phyloP scores from a whole-genome alignment of 1,139 yeast species.

The Ashbya aceris region DNA sequence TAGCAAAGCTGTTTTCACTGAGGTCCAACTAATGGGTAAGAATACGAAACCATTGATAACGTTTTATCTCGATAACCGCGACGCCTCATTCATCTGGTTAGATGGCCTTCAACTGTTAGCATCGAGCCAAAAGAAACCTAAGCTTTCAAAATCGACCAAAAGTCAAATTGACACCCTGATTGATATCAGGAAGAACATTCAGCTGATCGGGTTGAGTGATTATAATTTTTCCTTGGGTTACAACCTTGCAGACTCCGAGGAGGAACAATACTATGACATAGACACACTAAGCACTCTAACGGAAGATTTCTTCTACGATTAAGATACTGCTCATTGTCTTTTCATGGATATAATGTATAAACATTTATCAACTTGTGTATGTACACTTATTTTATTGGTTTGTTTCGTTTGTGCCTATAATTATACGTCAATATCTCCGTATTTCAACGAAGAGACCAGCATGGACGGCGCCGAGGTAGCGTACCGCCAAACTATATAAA shows the following conservation, averaged over 20 bases:
- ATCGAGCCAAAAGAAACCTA: conserved; percentile 9
- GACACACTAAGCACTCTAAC: conserved; percentile 36
- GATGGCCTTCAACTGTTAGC: conserved; percentile 67
- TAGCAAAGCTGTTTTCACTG: conserved; percentile 48
- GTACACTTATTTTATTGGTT: neutral
- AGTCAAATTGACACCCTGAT: conserved; percentile 49
- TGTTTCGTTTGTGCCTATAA: neutral
- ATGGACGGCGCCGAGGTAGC: too few relatives aligned
- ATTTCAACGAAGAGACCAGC: too few relatives aligned
- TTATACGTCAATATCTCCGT: too few relatives aligned
- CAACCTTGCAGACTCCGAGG: conserved; percentile 25
- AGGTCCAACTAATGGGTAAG: conserved; percentile 41
- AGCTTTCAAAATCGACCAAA: conserved; percentile 49
- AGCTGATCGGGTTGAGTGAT: conserved; percentile 47
- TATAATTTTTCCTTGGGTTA: conserved; percentile 26
- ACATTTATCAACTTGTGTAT: neutral
- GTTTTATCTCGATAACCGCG: conserved; percentile 65
- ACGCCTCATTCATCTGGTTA: conserved; percentile 64
- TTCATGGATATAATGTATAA: too few relatives aligned
- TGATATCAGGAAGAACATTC: conserved; percentile 56
- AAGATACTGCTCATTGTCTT: conserved; percentile 4
- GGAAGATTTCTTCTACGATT: conserved; percentile 37
- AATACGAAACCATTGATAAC: conserved; percentile 37
- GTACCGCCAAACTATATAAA: too few relatives aligned
- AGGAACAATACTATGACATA: conserved; percentile 37